Percentiles rank a stretch among this genome's conserved stretches.
Conservation (phyloP, 2,329 filamentous ascomycete genomes). For the Monosporascus sp. region DNA sequence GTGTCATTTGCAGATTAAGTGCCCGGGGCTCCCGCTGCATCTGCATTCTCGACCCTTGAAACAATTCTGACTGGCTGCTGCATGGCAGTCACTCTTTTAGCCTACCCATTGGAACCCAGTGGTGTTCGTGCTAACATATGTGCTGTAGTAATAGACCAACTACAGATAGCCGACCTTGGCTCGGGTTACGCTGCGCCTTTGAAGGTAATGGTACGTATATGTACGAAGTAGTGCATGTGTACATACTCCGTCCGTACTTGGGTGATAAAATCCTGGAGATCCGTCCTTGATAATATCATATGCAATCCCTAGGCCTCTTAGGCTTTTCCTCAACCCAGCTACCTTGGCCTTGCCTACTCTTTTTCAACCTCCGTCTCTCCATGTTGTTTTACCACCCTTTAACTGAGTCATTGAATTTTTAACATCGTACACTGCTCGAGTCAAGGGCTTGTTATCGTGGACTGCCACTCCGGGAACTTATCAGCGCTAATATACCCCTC, state of each 20-base stretch:
- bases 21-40: background rate
- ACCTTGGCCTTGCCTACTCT: background rate
- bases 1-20: background rate
- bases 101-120: background rate
- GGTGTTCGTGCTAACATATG: no score
- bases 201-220: background rate
- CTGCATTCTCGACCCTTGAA: background rate
- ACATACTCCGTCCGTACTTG: background rate
- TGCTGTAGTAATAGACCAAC: no score
- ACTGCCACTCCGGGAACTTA: background rate
- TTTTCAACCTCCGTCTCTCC: background rate
- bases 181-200: no score
- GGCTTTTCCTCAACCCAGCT: background rate
- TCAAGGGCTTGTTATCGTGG: background rate
- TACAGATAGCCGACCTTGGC: no score
- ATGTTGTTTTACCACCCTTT: background rate
- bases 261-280: slow-evolving; percentile 6
- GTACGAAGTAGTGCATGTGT: background rate
- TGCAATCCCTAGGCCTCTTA: background rate
- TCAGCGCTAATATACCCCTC: background rate
- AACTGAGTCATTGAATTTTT: background rate
- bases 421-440: background rate
- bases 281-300: background rate
- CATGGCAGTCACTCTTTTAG: background rate
- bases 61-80: background rate